These are phyloP conservation scores for Ganoderma lingzhi DNA, from an alignment of 1,284 basidiomycete species.

Conservation along the genomic window DNA sequence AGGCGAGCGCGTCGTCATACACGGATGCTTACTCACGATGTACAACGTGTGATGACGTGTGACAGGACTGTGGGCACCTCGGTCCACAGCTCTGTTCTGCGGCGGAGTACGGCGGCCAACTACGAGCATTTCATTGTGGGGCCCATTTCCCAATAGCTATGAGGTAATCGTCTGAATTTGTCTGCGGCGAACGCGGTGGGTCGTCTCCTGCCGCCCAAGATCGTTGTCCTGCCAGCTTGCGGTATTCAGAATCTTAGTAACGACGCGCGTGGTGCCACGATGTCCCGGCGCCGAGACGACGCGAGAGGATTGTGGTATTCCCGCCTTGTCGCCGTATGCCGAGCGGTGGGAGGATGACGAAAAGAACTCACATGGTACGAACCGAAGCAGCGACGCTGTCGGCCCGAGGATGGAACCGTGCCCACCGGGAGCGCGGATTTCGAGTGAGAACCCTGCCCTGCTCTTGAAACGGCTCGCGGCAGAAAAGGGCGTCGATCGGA, in stretches of 20 bases:
- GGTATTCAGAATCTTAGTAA: background rate
- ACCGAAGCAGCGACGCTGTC: background rate
- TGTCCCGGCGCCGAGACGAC: background rate
- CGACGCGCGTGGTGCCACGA: background rate
- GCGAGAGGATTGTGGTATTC: background rate
- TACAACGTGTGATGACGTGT: background rate
- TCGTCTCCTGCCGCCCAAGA: background rate
- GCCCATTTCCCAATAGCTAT: background rate
- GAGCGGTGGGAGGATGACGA: background rate
- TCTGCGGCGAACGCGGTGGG: background rate
- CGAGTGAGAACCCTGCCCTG: background rate
- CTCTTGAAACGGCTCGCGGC: background rate
- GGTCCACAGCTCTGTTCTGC: background rate
- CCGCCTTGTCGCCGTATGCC: background rate
- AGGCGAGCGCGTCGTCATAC: conserved; percentile 1
- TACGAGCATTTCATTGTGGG: background rate
- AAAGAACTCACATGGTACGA: background rate
- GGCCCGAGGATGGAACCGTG: background rate
- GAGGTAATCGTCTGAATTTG: conserved; percentile 2
- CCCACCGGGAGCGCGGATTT: background rate
- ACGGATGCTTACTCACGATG: background rate
- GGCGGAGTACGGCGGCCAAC: background rate
- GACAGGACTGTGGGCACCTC: background rate
- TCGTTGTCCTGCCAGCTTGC: background rate
- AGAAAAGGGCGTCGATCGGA: background rate